Evolutionary conservation across 805 yeast genomes (phyloP).

Genomic region (Debaryomyces tyrocola): DNA sequence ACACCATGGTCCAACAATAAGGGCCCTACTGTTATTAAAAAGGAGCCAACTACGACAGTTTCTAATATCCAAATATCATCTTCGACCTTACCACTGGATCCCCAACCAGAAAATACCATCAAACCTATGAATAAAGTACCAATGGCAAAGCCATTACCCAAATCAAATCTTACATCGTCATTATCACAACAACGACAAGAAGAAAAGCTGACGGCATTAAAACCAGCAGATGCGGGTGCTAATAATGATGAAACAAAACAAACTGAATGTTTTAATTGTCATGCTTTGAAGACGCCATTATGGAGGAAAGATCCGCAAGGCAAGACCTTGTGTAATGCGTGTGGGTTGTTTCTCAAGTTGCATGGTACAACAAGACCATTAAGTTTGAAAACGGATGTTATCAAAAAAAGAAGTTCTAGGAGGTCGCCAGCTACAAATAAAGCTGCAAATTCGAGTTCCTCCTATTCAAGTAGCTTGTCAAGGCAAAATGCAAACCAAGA

Average conservation of each 20-base stretch:
- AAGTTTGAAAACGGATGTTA: slow-evolving; percentile 56
- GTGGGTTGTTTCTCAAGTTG: slow-evolving; percentile 59
- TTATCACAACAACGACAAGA: slow-evolving; percentile 13
- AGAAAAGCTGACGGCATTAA: not conserved
- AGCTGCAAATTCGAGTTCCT: not conserved
- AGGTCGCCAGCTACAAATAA: slow-evolving; percentile 11
- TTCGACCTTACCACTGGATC: not conserved
- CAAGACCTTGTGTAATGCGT: slow-evolving; percentile 62
- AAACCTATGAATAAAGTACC: not conserved
- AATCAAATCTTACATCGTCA: slow-evolving; percentile 23
- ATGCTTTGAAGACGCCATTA: slow-evolving; percentile 58
- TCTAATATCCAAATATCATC: slow-evolving; percentile 15
- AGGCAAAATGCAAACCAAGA: slow-evolving; percentile 1
- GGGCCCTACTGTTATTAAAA: slow-evolving; percentile 1
- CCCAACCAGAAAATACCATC: not conserved
- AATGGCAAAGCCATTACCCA: slow-evolving; percentile 6
- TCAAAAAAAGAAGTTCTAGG: slow-evolving; percentile 55
- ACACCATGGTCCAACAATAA: not conserved
- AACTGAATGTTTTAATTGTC: slow-evolving; percentile 57
- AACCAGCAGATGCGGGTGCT: not conserved
- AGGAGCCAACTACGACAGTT: slow-evolving; percentile 16
- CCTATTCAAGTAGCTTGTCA: not conserved
- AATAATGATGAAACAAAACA: slow-evolving; percentile 7
- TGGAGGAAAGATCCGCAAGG: slow-evolving; percentile 64
- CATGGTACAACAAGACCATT: slow-evolving; percentile 65